Evolutionary conservation across 2,329 filamentous ascomycete genomes (phyloP), one percentile per base, ranked within the genome.

Genomic region (Penicillium sp.): DNA sequence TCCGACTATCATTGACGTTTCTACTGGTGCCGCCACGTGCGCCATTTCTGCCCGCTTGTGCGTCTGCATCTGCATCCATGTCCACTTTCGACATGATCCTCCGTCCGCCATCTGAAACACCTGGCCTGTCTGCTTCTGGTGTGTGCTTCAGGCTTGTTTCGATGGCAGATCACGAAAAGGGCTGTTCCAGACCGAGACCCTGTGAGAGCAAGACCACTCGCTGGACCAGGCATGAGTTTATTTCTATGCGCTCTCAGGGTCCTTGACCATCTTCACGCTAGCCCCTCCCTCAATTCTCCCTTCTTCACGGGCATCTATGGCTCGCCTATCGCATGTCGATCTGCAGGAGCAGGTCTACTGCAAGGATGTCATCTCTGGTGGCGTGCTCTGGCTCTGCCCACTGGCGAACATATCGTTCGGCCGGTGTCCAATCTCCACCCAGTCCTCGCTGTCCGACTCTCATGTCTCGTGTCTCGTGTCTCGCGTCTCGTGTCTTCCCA

Each of bases 171-270:
- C 16, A 51, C 44, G 41, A 18, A 50, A 56, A 53, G 40, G 36
- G 41, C 47, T 37, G 41, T 50, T 36, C 40, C 24, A 36, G 39
- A 31, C 53, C 27, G 6, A 31, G 31, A 31, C 31, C 31, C 7
- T 31, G 31, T 31, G 31, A 56, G 59, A 56, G 19, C 56, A 56
- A 56, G 53, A 40, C 63, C 55, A 60, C 63, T 63, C 62, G 62
- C 54, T 54, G 55, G 63, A 56, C 62, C 49, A 52, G 44, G 33
- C n/a, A 31, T 16, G 2, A 7, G 24, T n/a, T 51, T 59, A 37
- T 27, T 10, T 19, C 37, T 43, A 44, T 11, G 13, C 35, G 16
- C 3, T 33, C 37, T 51, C 40, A n/a, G 31, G 10, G n/a, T 22
- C 18, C n/a, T 14, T 19, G 31, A 50, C 47, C 19, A 44, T 24